phyloP scores from a whole-genome alignment of 345 rosid species.

The Nasturtium officinale region DNA sequence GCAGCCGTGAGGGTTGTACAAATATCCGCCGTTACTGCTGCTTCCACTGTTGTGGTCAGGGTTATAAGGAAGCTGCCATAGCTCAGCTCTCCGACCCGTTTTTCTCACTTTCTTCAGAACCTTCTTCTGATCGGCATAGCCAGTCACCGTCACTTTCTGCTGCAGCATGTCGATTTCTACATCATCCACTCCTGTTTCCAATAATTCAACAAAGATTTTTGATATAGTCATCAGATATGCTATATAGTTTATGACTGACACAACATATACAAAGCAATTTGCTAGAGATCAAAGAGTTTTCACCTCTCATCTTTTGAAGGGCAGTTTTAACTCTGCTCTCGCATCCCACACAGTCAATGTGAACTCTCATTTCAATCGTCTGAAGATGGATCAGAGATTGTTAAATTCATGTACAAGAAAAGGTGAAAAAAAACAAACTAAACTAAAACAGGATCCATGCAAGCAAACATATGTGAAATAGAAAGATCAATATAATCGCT shows the following conservation, averaged over 20 bases:
- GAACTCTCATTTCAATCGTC: slow-evolving; percentile 83
- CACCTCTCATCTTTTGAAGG: slow-evolving; percentile 75
- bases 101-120: slow-evolving; percentile 68
- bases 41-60: slow-evolving; percentile 48
- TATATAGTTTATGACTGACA: background rate
- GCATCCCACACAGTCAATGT: slow-evolving; percentile 87
- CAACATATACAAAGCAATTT: background rate
- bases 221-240: background rate
- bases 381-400: slow-evolving; percentile 33
- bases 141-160: slow-evolving; percentile 84
- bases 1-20: slow-evolving; percentile 58
- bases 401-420: background rate
- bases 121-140: slow-evolving; percentile 81
- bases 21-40: slow-evolving; percentile 34
- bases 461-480: background rate
- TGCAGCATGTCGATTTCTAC: slow-evolving; percentile 68
- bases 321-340: slow-evolving; percentile 64
- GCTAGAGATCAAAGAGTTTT: background rate
- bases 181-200: slow-evolving; percentile 65
- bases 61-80: slow-evolving; percentile 80
- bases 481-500: background rate
- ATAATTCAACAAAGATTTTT: background rate
- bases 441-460: background rate
- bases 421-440: background rate
- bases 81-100: slow-evolving; percentile 81